Conservation (phyloP, 345 rosid genomes). For the Euphorbia tirucalli region DNA sequence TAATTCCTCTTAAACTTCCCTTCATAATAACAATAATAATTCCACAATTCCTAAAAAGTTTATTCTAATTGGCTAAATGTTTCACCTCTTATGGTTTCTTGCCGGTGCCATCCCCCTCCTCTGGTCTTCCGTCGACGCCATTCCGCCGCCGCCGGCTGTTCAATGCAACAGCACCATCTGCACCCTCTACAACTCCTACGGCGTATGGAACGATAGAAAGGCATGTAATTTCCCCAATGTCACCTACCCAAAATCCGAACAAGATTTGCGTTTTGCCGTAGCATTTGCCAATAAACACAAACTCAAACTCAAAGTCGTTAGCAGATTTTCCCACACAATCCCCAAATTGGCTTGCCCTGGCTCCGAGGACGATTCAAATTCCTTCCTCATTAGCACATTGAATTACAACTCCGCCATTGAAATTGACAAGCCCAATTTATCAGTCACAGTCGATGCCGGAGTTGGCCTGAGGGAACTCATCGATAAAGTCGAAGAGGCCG, state of each 20-base stretch:
- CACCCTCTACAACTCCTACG: slow-evolving; percentile 65
- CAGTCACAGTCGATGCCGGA: slow-evolving; percentile 70
- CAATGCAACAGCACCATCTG: slow-evolving; percentile 54
- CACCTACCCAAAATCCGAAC: slow-evolving; percentile 63
- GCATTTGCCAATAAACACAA: slow-evolving; percentile 50
- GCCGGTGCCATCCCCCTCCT: background rate
- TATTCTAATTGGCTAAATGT: background rate
- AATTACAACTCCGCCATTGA: slow-evolving; percentile 45
- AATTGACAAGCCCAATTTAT: slow-evolving; percentile 43
- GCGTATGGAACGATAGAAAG: slow-evolving; percentile 69
- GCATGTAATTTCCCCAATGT: slow-evolving; percentile 49
- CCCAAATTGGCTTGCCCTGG: slow-evolving; percentile 85
- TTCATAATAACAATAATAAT: background rate
- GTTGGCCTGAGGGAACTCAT: slow-evolving; percentile 59
- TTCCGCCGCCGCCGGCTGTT: slow-evolving; percentile 57
- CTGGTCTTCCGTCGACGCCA: slow-evolving; percentile 27
- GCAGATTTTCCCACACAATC: slow-evolving; percentile 73
- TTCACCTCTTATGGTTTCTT: background rate
- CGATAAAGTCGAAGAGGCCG: slow-evolving; percentile 59
- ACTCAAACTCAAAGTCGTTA: slow-evolving; percentile 67
- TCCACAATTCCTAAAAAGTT: background rate
- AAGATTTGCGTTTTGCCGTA: slow-evolving; percentile 57
- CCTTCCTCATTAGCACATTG: slow-evolving; percentile 67
- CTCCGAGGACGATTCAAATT: too few species aligned
- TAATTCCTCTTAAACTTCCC: background rate